Conservation (phyloP, 352 stramenopile genomes). For the Globisporangium camurandrum region DNA sequence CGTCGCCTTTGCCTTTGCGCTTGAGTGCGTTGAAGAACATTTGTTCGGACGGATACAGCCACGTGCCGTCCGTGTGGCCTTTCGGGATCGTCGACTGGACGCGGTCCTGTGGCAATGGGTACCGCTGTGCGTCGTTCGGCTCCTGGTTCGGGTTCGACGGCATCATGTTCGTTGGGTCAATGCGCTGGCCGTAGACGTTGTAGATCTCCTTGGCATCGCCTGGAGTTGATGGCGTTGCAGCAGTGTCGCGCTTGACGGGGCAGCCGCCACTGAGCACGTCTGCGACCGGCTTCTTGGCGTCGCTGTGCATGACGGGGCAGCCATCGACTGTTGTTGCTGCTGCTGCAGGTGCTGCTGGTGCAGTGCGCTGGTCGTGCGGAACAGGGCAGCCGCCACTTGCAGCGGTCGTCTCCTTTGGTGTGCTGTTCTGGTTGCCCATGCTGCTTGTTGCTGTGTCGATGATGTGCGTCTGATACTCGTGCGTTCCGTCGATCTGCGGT, state of each 20-base stretch:
- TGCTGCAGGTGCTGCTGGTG: background rate
- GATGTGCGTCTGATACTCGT: constrained; percentile 4
- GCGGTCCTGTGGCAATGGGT: constrained; percentile 87
- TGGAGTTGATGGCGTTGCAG: constrained; percentile 1
- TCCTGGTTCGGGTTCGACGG: constrained; percentile 94
- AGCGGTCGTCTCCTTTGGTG: constrained; percentile 12
- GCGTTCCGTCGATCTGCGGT: background rate
- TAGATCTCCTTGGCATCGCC: constrained; percentile 67
- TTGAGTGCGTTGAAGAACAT: constrained; percentile 99
- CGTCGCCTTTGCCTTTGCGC: constrained; percentile 96
- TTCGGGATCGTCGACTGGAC: constrained; percentile 96
- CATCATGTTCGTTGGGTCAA: constrained; percentile 99
- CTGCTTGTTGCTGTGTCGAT: constrained; percentile 2
- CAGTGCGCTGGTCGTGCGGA: constrained; percentile 31
- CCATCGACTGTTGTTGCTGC: constrained; percentile 19
- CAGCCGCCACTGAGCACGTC: constrained; percentile 34
- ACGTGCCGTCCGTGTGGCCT: constrained; percentile 90
- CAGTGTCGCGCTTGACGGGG: constrained; percentile 37
- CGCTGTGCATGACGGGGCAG: constrained; percentile 70
- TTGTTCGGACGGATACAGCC: constrained; percentile 97
- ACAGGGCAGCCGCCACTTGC: constrained; percentile 32
- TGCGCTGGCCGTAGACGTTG: constrained; percentile 96
- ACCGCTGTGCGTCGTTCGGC: constrained; percentile 86
- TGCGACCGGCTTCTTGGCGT: constrained; percentile 13
- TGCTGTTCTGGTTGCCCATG: constrained; percentile 72